Evolutionary conservation across 805 yeast species (phyloP), one percentile per base, ranked within the genome.

Genomic region (Pichia gijzeniarum): DNA sequence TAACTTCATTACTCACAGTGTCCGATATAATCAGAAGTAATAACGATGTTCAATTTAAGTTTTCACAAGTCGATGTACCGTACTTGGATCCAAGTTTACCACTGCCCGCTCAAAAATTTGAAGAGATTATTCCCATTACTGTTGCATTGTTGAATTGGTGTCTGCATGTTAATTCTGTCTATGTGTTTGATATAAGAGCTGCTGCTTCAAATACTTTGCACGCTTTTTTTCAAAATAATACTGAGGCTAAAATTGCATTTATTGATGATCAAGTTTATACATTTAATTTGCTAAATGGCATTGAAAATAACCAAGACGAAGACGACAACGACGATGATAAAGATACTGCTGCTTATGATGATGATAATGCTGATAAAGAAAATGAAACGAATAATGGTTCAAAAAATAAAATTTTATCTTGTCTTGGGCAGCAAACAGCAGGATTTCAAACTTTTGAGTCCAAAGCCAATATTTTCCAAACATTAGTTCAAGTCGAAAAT

Each of bases 41-140:
- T 59, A 63, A 71, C 3, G 75, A 70, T 2, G 73, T 85, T 30
- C 99, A 93, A 62, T 65, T 68, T 13, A 78, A 78, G 47, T 83
- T 91, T 54, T 72, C 88, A 1, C 80, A 79, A 44, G 80, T 91
- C 13, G 98, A 93, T 62, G 96, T 93, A 7, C 99, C 99, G 0
- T 87, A 82, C 58, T 71, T 90, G 45, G 97, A 88, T 57, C 88
- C 96, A 10, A 54, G 60, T 42, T 50, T 64, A 37, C 68, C 68
- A 10, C 20, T 47, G 2, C 16, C 55, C 9, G 61, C 61, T 7
- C 68, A 64, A 47, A 60, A 52, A 44, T 60, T 56, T 44, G 67
- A 60, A 13, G 58, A 54, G 1, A 41, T 75, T 1, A 64, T 87
- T 2, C 91, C 97, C 0, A 95, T 86, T 0, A 71, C 83, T 0